Evolutionary conservation across 495 filamentous ascomycete genomes (phyloP).

Genomic region (Saxophila tyrrhenica): DNA sequence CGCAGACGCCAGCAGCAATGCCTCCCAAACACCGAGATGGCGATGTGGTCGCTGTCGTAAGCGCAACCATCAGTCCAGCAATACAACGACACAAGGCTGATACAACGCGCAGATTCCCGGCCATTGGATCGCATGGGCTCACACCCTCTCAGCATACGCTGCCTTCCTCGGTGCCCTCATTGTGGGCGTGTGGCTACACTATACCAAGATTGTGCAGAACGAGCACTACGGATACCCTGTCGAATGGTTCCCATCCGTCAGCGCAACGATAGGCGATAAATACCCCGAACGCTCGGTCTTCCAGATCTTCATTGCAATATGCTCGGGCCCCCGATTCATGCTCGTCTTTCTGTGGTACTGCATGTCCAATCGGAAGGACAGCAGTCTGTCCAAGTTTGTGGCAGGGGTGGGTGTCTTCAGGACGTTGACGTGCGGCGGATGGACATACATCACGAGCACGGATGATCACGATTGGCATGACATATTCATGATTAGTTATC

Average conservation of each 20-base stretch:
- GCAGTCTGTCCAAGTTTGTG: constrained; percentile 67
- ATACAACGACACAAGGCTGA: too few relatives aligned
- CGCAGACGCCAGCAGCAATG: constrained; percentile 37
- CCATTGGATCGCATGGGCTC: constrained; percentile 82
- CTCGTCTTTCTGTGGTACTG: constrained; percentile 90
- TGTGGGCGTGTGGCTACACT: constrained; percentile 77
- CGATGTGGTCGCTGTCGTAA: constrained; percentile 63
- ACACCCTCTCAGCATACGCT: constrained; percentile 73
- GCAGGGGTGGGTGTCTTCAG: constrained; percentile 72
- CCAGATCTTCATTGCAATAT: constrained; percentile 92
- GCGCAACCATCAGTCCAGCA: too few relatives aligned
- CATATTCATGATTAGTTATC: constrained; percentile 98
- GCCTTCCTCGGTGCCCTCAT: constrained; percentile 87
- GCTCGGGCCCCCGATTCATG: constrained; percentile 84
- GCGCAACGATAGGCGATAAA: constrained; percentile 94
- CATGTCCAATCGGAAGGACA: constrained; percentile 65
- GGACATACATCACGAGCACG: constrained; percentile 98
- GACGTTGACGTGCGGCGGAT: constrained; percentile 90
- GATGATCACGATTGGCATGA: constrained; percentile 99
- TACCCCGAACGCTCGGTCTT: constrained; percentile 97
- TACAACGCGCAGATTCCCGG: constrained; percentile 53
- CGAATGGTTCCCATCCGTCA: constrained; percentile 99
- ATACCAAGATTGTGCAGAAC: constrained; percentile 94
- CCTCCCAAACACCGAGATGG: constrained; percentile 82
- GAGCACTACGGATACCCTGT: constrained; percentile 93